Conservation (phyloP, 1,139 yeast genomes). For the Sporopachydermia cereana region DNA sequence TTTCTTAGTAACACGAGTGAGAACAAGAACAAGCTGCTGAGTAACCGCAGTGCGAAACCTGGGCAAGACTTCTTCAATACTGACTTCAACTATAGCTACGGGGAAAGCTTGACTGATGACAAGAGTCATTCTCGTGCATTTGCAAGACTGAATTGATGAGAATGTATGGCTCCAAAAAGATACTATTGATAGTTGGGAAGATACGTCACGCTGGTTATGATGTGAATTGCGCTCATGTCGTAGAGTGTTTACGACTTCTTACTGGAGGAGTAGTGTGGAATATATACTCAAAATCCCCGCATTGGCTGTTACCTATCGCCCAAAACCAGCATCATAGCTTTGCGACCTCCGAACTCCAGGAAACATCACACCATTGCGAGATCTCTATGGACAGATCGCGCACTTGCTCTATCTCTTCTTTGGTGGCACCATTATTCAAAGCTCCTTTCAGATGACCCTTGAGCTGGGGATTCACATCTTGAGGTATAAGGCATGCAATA, state of each 20-base stretch:
- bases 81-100: slow-evolving; percentile 1
- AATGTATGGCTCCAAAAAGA: no score
- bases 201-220: no score
- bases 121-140: neutral
- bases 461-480: slow-evolving; percentile 88
- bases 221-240: no score
- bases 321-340: slow-evolving; percentile 28
- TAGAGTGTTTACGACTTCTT: no score
- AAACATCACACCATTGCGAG: slow-evolving; percentile 65
- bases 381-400: slow-evolving; percentile 54
- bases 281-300: neutral
- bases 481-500: slow-evolving; percentile 75
- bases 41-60: neutral
- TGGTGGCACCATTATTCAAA: slow-evolving; percentile 60
- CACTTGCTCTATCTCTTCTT: slow-evolving; percentile 48
- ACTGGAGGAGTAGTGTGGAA: no score
- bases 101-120: neutral
- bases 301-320: neutral
- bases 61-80: neutral
- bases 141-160: neutral
- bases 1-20: neutral
- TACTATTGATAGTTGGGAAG: no score
- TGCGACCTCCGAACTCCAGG: slow-evolving; percentile 53
- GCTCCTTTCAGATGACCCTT: slow-evolving; percentile 89
- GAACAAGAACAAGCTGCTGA: neutral